Evolutionary conservation across 208 protist genomes (phyloP).

Genomic region (Crithidia brevicula): DNA sequence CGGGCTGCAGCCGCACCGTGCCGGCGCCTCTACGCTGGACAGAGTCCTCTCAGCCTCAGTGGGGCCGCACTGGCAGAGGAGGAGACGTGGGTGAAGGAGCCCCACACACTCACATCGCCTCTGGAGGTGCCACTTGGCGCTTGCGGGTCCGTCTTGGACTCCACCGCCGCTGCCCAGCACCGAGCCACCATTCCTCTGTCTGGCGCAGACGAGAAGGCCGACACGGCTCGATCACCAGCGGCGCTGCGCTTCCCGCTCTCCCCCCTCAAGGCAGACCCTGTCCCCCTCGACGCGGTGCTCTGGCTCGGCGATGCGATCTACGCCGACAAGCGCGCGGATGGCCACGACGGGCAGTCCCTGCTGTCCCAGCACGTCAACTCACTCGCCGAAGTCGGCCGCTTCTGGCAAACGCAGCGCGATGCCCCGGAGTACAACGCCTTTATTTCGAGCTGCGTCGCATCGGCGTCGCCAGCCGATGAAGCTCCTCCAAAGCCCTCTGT

Average conservation of each 20-base stretch:
- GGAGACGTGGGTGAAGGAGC: background rate
- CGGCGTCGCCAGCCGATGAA: background rate
- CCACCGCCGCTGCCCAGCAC: conserved; percentile 7
- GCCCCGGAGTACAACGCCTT: conserved; percentile 67
- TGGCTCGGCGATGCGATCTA: conserved; percentile 91
- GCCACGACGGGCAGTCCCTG: conserved; percentile 28
- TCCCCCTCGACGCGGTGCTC: conserved; percentile 62
- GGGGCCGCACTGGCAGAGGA: conserved; percentile 9
- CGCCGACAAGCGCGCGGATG: conserved; percentile 60
- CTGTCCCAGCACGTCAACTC: conserved; percentile 30
- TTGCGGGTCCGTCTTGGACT: conserved; percentile 35
- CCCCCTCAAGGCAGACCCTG: background rate
- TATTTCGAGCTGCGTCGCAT: conserved; percentile 48
- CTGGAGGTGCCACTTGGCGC: conserved; percentile 26
- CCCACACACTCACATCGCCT: conserved; percentile 4
- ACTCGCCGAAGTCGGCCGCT: conserved; percentile 48
- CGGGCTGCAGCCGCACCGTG: conserved; percentile 27
- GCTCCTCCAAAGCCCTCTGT: background rate
- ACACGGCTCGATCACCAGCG: background rate
- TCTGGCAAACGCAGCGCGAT: conserved; percentile 64
- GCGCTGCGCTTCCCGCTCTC: conserved; percentile 4
- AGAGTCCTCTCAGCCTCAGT: conserved; percentile 17
- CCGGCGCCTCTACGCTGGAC: conserved; percentile 34
- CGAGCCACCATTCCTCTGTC: background rate
- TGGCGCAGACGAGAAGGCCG: background rate